phyloP scores from a whole-genome alignment of 2,329 filamentous ascomycete genomes.

The Fusarium armeniacum region DNA sequence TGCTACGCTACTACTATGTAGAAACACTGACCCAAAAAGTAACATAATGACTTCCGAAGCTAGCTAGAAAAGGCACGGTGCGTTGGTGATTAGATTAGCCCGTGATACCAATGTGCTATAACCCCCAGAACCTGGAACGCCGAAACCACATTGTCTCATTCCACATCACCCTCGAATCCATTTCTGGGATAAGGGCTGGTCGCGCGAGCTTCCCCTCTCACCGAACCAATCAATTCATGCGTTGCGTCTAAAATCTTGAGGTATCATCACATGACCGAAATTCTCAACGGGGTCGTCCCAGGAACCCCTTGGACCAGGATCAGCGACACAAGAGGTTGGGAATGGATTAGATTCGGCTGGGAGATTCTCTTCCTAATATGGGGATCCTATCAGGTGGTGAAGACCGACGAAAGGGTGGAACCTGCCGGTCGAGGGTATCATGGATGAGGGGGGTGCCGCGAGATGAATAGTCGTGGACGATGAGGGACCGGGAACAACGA shows the following conservation, averaged over 20 bases:
- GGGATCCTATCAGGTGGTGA: constrained; percentile 40
- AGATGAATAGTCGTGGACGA: constrained; percentile 39
- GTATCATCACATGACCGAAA: constrained; percentile 32
- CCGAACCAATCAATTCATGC: constrained; percentile 28
- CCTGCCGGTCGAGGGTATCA: constrained; percentile 51
- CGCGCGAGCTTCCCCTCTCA: constrained; percentile 16
- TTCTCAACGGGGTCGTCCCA: constrained; percentile 24
- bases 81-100: constrained; percentile 44
- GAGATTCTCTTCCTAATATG: constrained; percentile 40
- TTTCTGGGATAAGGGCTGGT: constrained; percentile 13
- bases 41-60: constrained; percentile 37
- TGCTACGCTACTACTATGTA: constrained; percentile 44
- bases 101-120: constrained; percentile 41
- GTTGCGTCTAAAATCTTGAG: constrained; percentile 30
- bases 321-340: constrained; percentile 24
- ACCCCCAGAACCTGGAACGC: constrained; percentile 46
- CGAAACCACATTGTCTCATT: constrained; percentile 45
- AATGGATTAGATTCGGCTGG: constrained; percentile 15
- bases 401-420: constrained; percentile 34
- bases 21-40: constrained; percentile 43
- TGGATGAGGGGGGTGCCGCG: constrained; percentile 43
- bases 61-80: constrained; percentile 34
- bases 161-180: constrained; percentile 31
- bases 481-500: constrained; percentile 38
- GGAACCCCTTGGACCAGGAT: constrained; percentile 6